A percentile compares a stretch with the other conserved stretches of the same genome.
These are phyloP conservation scores for Paraleonurus japonicus DNA, from an alignment of 257 asterid genomes.

Conservation along the genomic window DNA sequence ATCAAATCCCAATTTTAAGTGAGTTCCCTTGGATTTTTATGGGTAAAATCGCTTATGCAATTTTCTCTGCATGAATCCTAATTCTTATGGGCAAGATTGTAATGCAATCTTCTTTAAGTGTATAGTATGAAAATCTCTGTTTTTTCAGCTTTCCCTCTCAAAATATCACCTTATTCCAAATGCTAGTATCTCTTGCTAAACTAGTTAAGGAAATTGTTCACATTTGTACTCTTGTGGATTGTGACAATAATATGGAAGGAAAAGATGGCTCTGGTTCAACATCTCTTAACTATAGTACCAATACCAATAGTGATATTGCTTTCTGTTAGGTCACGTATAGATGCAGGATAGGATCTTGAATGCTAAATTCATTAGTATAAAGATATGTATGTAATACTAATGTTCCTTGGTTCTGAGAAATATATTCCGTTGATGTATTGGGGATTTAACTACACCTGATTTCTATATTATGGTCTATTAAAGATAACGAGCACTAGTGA, in stretches of 20 bases:
- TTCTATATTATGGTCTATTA: background rate
- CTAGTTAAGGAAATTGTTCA: background rate
- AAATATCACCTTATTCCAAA: background rate
- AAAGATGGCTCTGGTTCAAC: background rate
- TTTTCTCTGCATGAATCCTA: background rate
- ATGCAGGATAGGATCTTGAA: background rate
- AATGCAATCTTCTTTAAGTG: background rate
- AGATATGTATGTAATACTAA: background rate
- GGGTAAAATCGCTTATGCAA: background rate
- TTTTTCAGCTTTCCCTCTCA: background rate
- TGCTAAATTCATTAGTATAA: background rate
- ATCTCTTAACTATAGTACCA: background rate
- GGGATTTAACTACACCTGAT: background rate
- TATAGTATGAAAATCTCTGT: background rate
- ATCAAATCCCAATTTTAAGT: conserved; percentile 71
- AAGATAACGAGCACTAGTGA: background rate
- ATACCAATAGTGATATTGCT: background rate
- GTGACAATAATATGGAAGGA: background rate
- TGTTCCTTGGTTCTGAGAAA: conserved; percentile 7
- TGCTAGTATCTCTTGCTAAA: background rate
- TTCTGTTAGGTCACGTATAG: conserved; percentile 2
- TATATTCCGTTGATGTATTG: background rate
- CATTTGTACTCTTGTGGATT: background rate
- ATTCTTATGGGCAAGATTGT: background rate
- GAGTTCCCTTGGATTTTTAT: conserved; percentile 40